phyloP scores from a whole-genome alignment of 257 asterid genomes.

The Ajuga chamaepitys region DNA sequence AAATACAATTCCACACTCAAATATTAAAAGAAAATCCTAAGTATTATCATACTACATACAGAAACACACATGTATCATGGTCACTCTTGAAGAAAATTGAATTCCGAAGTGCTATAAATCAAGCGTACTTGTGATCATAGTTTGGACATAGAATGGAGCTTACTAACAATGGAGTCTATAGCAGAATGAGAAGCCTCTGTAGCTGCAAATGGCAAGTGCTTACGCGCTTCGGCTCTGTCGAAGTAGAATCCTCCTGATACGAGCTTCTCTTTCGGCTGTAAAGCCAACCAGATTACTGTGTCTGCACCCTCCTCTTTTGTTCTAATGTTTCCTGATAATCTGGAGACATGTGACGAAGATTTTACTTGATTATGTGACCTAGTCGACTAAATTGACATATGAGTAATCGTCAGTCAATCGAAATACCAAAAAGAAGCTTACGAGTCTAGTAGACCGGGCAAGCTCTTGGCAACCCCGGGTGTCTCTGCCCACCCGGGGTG shows the following conservation, averaged over 20 bases:
- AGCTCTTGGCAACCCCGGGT: slow-evolving; percentile 81
- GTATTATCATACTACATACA: background rate
- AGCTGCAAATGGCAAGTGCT: slow-evolving; percentile 65
- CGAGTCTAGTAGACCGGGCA: slow-evolving; percentile 61
- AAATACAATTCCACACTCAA: too few species aligned
- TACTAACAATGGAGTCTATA: slow-evolving; percentile 46
- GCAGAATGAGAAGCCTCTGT: slow-evolving; percentile 53
- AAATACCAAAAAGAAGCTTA: slow-evolving; percentile 22
- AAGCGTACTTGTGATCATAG: slow-evolving; percentile 5
- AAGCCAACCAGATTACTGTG: slow-evolving; percentile 73
- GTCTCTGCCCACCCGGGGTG: slow-evolving; percentile 99
- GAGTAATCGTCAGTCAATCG: background rate
- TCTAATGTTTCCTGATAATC: slow-evolving; percentile 75
- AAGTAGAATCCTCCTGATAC: slow-evolving; percentile 65
- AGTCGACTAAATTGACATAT: background rate
- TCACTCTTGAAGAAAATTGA: background rate
- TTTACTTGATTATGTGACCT: background rate
- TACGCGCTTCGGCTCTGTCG: slow-evolving; percentile 72
- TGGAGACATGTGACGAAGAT: slow-evolving; percentile 13
- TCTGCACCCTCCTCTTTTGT: slow-evolving; percentile 89
- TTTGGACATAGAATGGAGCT: slow-evolving; percentile 37
- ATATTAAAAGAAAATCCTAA: too few species aligned
- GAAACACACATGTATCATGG: background rate
- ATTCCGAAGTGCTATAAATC: background rate
- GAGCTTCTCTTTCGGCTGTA: slow-evolving; percentile 79